A percentile compares a stretch with the other conserved stretches of the same genome.
These are phyloP conservation scores for Colletotrichum sp. DNA, from an alignment of 2,329 filamentous ascomycete genomes.

Conservation along the genomic window DNA sequence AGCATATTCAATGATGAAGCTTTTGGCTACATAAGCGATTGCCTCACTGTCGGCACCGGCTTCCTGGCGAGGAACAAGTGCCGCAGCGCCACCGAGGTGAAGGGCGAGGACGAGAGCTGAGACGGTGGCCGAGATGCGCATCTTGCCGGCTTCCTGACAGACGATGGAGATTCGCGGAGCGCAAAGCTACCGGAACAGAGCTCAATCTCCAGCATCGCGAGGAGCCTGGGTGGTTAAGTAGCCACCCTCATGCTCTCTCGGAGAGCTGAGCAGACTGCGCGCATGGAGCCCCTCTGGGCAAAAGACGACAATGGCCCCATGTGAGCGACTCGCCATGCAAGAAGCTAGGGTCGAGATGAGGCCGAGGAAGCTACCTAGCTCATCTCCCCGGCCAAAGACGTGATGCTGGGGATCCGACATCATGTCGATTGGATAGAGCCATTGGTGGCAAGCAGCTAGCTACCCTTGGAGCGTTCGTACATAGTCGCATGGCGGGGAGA, in stretches of 20 bases:
- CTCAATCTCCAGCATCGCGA: not conserved
- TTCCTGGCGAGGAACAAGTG: slow-evolving; percentile 1
- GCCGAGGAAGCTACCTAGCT: not conserved
- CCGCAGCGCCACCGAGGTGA: slow-evolving; percentile 9
- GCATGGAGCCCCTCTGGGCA: not conserved
- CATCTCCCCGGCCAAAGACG: not conserved
- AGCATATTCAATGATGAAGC: slow-evolving; percentile 27
- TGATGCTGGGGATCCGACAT: not conserved
- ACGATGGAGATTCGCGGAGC: not conserved
- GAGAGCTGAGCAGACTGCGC: not conserved
- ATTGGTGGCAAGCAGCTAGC: not conserved
- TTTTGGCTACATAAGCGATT: slow-evolving; percentile 14
- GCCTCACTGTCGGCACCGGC: not conserved
- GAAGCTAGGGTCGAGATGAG: not conserved
- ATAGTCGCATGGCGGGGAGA: not conserved
- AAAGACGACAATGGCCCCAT: not conserved
- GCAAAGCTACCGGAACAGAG: slow-evolving; percentile 1
- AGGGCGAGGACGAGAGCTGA: slow-evolving; percentile 14
- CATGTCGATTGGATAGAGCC: not conserved
- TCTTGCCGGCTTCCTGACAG: slow-evolving; percentile 2
- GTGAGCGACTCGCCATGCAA: not conserved
- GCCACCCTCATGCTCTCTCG: not conserved
- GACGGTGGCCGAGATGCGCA: slow-evolving; percentile 20
- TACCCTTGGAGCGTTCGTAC: not conserved
- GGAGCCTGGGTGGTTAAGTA: not conserved